Evolutionary conservation across 495 filamentous ascomycete genomes (phyloP), one percentile per base, ranked within the genome.

Genomic region (Daldinia childiae): DNA sequence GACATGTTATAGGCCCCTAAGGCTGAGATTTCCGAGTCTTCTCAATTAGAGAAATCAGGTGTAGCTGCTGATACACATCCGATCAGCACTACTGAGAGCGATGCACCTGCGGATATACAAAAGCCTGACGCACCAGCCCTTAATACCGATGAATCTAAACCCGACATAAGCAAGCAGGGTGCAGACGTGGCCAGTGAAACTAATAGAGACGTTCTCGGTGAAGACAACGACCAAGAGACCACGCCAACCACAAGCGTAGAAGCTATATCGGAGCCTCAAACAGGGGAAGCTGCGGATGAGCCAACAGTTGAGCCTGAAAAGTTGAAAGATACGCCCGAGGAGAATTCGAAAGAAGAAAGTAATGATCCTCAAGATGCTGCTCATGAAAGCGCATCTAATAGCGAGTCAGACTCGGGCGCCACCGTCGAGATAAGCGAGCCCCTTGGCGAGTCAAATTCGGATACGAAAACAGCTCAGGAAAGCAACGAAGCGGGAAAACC

Each of bases 11-110:
- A 48, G 71, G 54, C n/a, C 19, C 1, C 38, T 14, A 50, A 45
- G 3, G 12, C 63, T 4, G 30, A 38, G 7, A 3, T 9, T 21
- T 48, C 59, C 39, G 64, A 64, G 29, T 21, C 61, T 12, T 39
- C 58, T 24, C 48, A 74, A 43, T 19, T 51, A 38, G 64, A 62
- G 11, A 64, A 68, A 19, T 7, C 29, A 3, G 63, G 60, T 27
- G 27, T 57, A 32, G 34, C 58, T 51, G 34, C 45, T 14, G 57
- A 54, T 17, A 34, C 65, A 39, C 39, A 67, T 39, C 21, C 50
- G 8, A 68, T 19, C 24, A 41, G 36, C 41, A 32, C 26, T 32
- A 15, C 55, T 36, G 29, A 45, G 5, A 39, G 17, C 15, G 43
- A 24, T 24, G 2, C 43, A 11, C 19, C 43, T 5, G 19, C 19